Conservation (phyloP, 805 yeast species). For the Vanderwaltozyma polyspora region DNA sequence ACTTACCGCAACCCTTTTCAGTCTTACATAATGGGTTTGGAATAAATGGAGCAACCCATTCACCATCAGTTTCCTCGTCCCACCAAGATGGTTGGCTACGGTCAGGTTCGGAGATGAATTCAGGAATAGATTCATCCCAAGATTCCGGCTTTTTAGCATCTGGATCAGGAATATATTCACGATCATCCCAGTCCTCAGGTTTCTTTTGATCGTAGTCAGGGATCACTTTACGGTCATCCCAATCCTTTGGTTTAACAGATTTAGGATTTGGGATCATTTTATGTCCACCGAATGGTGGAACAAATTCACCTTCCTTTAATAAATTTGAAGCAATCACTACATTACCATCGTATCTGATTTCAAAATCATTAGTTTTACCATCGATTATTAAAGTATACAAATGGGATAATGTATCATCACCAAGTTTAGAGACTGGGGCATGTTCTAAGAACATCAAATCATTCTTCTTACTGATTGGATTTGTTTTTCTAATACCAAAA, state of each 20-base stretch:
- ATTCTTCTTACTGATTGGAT: constrained; percentile 41
- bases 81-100: constrained; percentile 63
- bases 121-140: constrained; percentile 63
- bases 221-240: constrained; percentile 64
- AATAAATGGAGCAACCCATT: constrained; percentile 63
- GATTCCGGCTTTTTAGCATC: constrained; percentile 55
- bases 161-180: constrained; percentile 64
- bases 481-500: constrained; percentile 53
- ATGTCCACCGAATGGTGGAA: constrained; percentile 64
- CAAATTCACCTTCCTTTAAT: constrained; percentile 39
- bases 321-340: constrained; percentile 61
- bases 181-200: constrained; percentile 82
- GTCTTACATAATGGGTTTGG: constrained; percentile 61
- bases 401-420: constrained; percentile 43
- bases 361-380: constrained; percentile 50
- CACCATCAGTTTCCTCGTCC: constrained; percentile 88
- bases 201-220: constrained; percentile 59
- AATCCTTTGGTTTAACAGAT: constrained; percentile 61
- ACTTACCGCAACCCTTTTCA: constrained; percentile 66
- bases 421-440: constrained; percentile 51
- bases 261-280: constrained; percentile 43
- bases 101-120: constrained; percentile 54
- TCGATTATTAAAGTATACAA: constrained; percentile 69
- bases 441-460: constrained; percentile 58
- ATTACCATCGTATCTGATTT: constrained; percentile 75